Conservation (phyloP, 2,329 filamentous ascomycete genomes). For the Coniochaeta sp. region DNA sequence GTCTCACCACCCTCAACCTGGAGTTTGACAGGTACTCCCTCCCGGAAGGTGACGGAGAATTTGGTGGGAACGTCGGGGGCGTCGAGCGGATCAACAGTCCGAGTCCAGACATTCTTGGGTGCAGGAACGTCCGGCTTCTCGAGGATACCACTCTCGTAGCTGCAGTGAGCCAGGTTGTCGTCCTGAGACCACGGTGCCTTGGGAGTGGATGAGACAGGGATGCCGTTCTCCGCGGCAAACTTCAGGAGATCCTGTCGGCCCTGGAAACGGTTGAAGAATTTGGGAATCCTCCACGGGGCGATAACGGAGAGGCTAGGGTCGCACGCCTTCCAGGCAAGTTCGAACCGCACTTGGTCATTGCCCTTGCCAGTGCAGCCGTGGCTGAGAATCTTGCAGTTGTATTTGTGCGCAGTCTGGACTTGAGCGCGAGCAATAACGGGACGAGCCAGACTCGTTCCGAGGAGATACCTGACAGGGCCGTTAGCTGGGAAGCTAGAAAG, state of each 20-base stretch:
- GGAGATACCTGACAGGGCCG: constrained; percentile 19
- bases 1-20: constrained; percentile 46
- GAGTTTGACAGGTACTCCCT: constrained; percentile 61
- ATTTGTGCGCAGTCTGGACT: constrained; percentile 55
- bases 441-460: constrained; percentile 56
- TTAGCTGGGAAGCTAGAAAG: too few relatives aligned
- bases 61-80: constrained; percentile 58
- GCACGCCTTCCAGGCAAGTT: constrained; percentile 27
- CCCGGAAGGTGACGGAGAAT: constrained; percentile 58
- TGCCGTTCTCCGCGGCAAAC: constrained; percentile 59
- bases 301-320: constrained; percentile 57
- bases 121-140: constrained; percentile 52
- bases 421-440: constrained; percentile 64
- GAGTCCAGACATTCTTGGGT: constrained; percentile 66
- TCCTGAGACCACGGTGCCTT: constrained; percentile 62
- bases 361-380: constrained; percentile 57
- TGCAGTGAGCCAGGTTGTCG: constrained; percentile 48
- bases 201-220: constrained; percentile 61
- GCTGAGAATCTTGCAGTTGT: constrained; percentile 46
- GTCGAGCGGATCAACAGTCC: constrained; percentile 51
- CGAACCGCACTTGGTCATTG: constrained; percentile 56
- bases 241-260: constrained; percentile 67
- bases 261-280: constrained; percentile 63
- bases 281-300: constrained; percentile 65
- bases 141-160: constrained; percentile 33